A percentile compares a stretch with the other conserved stretches of the same genome.
Conservation (phyloP, 257 asterid genomes). For the Nicotiana benthamiana region DNA sequence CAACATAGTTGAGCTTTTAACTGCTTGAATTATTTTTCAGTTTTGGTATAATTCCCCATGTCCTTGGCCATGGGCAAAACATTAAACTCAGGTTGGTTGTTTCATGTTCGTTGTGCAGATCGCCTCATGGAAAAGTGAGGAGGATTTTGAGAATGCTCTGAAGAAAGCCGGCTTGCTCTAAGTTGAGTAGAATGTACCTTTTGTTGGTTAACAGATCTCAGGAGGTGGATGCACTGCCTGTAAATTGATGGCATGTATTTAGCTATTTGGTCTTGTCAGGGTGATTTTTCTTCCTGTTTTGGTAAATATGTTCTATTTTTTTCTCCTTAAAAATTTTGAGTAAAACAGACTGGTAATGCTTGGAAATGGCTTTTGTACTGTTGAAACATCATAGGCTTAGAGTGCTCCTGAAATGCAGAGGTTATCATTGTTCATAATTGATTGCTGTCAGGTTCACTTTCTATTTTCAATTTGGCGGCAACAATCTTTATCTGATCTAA, state of each 20-base stretch:
- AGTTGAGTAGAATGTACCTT: neutral
- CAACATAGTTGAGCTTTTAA: neutral
- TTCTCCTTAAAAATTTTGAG: neutral
- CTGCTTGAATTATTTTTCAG: neutral
- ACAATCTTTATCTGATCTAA: too few species aligned
- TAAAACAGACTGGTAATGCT: neutral
- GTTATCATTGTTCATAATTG: too few species aligned
- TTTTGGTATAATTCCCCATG: neutral
- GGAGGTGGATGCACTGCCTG: neutral
- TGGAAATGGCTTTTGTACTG: neutral
- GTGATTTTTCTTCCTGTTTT: neutral
- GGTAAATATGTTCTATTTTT: neutral
- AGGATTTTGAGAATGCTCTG: conserved; percentile 50
- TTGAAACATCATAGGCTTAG: neutral
- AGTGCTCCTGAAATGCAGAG: neutral
- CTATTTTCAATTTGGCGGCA: too few species aligned
- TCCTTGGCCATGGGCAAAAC: neutral
- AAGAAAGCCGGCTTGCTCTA: conserved; percentile 51
- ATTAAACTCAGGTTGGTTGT: neutral
- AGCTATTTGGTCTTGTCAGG: neutral
- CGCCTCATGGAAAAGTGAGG: conserved; percentile 36
- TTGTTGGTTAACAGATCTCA: neutral
- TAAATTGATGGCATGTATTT: neutral
- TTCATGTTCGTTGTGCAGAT: conserved; percentile 34
- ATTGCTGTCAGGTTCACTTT: too few species aligned